Base-by-base conservation (phyloP, 2,329 filamentous ascomycete genomes). In the Xylaria sp. region DNA sequence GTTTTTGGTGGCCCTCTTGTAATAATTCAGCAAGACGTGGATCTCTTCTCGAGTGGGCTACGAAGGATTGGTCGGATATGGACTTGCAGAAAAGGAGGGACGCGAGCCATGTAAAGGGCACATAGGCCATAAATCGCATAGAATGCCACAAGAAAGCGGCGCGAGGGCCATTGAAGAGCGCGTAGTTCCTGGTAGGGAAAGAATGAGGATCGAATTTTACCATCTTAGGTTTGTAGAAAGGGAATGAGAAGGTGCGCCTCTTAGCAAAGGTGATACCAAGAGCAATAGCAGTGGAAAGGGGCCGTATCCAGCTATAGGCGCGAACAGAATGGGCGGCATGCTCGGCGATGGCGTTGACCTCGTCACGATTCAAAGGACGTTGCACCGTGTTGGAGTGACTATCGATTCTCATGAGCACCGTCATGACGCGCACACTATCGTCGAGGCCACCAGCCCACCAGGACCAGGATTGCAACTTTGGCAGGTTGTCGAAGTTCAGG, bases 161-260 rank as follows among this genome's bases (percentile, higher is more conserved):
- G 0, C n/a, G 40, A 0, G 11, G 47, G 3, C 76, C 76, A 2
- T 64, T 70, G 1, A 76, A 42, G n/a, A 74, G 28, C 4, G 70
- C 67, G 17, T 58, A 15, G 2, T 46, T 43, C 42, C 57, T 64
- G 5, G 57, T 51, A 3, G 77, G 76, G 46, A 78, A 79, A 12
- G 60, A 54, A 31, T 56, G 31, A 8, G 77, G 75, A 56, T 76
- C 69, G 38, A 77, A 75, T 28, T 49, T 68, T 19, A 60, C 51
- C 38, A 71, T 67, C 46, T 76, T 74, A 2, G 78, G 78, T 38
- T 69, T 73, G 68, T 74, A 78, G 42, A 82, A 73, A 15, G 79
- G 78, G 65, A 82, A 82, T 5, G 72, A 74, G 67, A 76, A 79
- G 3, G 69, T 75, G 19, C 66, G 66, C 42, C 76, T 73, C 4